Conservation (phyloP, 2,329 filamentous ascomycete species). For the Exophiala aquamarina region DNA sequence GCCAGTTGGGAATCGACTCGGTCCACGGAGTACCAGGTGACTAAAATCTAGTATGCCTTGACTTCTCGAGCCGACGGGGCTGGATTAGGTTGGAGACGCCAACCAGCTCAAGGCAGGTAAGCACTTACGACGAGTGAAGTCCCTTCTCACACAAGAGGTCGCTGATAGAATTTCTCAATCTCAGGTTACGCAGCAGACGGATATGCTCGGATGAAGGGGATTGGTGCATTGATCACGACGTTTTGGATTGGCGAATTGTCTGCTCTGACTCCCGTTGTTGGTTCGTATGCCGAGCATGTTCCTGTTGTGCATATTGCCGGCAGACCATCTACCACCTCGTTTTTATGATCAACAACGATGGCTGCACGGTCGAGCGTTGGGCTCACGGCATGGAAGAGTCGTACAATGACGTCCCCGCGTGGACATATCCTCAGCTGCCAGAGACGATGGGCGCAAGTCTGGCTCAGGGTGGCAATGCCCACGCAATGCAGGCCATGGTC, state of each 20-base stretch:
- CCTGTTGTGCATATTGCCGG: conserved; percentile 61
- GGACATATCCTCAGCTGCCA: conserved; percentile 23
- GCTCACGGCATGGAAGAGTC: conserved; percentile 22
- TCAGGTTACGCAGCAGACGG: conserved; percentile 74
- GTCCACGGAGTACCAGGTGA: conserved; percentile 54
- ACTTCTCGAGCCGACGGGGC: conserved; percentile 55
- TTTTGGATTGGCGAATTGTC: conserved; percentile 48
- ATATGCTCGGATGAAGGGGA: conserved; percentile 61
- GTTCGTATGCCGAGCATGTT: conserved; percentile 58
- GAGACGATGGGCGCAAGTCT: conserved; percentile 11
- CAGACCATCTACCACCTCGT: conserved; percentile 38
- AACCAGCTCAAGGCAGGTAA: conserved; percentile 57
- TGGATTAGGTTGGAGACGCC: conserved; percentile 60
- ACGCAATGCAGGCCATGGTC: conserved; percentile 30
- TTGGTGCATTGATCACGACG: conserved; percentile 48
- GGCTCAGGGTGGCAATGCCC: conserved; percentile 1
- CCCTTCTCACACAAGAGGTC: too few relatives aligned
- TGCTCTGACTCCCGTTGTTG: conserved; percentile 32
- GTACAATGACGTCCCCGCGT: conserved; percentile 26
- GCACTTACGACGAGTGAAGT: too few relatives aligned
- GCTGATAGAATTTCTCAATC: too few relatives aligned
- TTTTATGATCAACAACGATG: conserved; percentile 26
- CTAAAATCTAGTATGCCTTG: conserved; percentile 45
- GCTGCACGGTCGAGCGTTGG: conserved; percentile 26
- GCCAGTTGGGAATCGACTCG: conserved; percentile 48